These are phyloP conservation scores for Picochlorum sp. DNA, from an alignment of 139 green algal genomes.

Conservation along the genomic window DNA sequence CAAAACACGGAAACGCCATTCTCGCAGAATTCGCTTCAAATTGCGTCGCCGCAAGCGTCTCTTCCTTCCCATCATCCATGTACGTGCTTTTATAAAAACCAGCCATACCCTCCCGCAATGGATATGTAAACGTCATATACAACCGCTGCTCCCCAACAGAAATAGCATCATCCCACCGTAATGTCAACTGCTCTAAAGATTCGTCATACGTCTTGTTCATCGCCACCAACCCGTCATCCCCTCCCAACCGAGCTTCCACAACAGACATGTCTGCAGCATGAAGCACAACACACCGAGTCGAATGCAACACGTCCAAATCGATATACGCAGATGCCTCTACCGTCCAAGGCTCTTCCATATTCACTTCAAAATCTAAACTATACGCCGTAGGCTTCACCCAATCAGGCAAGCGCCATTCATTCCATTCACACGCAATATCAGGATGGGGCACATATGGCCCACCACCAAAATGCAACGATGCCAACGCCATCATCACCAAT, in stretches of 20 bases:
- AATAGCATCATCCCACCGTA: constrained; percentile 21
- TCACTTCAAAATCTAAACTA: constrained; percentile 37
- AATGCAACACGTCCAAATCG: constrained; percentile 16
- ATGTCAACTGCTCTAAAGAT: constrained; percentile 24
- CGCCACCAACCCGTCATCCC: background rate
- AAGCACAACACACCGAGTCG: constrained; percentile 55
- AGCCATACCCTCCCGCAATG: constrained; percentile 36
- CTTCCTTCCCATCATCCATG: constrained; percentile 20
- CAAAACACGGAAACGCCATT: constrained; percentile 86
- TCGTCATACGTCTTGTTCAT: constrained; percentile 6
- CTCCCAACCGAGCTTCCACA: constrained; percentile 16
- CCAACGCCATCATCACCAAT: constrained; percentile 6
- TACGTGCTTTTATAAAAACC: constrained; percentile 55
- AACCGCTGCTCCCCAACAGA: constrained; percentile 12
- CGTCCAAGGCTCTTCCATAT: constrained; percentile 23
- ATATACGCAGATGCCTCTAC: constrained; percentile 29
- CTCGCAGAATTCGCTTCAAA: constrained; percentile 68
- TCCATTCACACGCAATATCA: constrained; percentile 36
- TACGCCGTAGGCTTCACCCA: constrained; percentile 33
- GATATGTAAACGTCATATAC: constrained; percentile 50
- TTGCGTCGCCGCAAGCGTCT: constrained; percentile 59
- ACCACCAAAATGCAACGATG: constrained; percentile 3
- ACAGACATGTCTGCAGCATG: constrained; percentile 42
- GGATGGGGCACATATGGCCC: background rate
- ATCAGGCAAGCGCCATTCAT: constrained; percentile 33